Evolutionary conservation across 2,329 filamentous ascomycete species (phyloP).

Genomic region (Aureobasidium sp.): DNA sequence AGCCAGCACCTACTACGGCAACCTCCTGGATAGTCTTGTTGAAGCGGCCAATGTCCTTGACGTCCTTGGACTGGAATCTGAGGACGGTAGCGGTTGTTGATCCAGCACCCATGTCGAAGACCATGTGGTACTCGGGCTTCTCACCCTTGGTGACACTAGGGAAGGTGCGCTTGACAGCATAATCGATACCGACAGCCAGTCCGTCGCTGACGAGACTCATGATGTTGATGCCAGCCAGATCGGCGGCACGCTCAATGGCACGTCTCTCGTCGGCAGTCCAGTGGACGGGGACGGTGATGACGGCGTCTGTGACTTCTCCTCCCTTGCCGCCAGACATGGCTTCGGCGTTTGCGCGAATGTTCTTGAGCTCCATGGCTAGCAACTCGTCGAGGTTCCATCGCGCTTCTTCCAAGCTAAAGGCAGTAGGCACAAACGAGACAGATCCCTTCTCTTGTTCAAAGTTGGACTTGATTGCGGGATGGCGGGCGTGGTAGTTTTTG

Average conservation of each 20-base stretch:
- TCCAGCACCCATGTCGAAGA: constrained; percentile 97
- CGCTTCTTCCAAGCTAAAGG: constrained; percentile 59
- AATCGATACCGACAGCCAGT: constrained; percentile 87
- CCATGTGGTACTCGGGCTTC: constrained; percentile 83
- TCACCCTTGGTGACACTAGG: constrained; percentile 73
- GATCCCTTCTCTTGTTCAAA: constrained; percentile 55
- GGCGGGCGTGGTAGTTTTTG: constrained; percentile 63
- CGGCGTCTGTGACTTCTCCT: constrained; percentile 66
- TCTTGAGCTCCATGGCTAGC: constrained; percentile 91
- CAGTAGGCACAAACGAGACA: constrained; percentile 72
- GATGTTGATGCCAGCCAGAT: constrained; percentile 80
- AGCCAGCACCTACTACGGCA: constrained; percentile 77
- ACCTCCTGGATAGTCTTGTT: constrained; percentile 98
- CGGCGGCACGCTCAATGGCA: constrained; percentile 74
- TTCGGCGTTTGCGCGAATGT: constrained; percentile 84
- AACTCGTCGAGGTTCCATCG: constrained; percentile 80
- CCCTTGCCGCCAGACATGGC: constrained; percentile 64
- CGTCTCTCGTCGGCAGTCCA: constrained; percentile 87
- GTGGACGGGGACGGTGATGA: constrained; percentile 84
- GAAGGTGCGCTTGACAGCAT: constrained; percentile 86
- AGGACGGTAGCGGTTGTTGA: constrained; percentile 86
- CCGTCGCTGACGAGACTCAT: constrained; percentile 83
- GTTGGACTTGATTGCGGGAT: constrained; percentile 70
- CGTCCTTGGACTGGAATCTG: constrained; percentile 77
- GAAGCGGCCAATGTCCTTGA: constrained; percentile 87